phyloP scores from a whole-genome alignment of 805 yeast species.

The Maudiozyma serrabonitensis region DNA sequence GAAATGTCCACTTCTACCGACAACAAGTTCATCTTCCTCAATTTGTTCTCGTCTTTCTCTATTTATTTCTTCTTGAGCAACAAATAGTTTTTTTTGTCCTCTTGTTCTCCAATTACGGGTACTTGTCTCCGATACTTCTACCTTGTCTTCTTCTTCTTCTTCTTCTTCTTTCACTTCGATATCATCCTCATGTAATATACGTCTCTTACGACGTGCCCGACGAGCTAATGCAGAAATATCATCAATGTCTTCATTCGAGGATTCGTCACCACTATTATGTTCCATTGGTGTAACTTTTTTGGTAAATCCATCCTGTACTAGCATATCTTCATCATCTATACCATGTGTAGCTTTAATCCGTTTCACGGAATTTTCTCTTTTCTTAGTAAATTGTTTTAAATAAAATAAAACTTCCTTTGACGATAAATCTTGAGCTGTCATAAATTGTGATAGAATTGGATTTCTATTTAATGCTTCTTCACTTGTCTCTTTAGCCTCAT shows the following conservation, averaged over 20 bases:
- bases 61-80: constrained; percentile 11
- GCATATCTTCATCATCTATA: constrained; percentile 21
- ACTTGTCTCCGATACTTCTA: background rate
- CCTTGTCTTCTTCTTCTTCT: constrained; percentile 5
- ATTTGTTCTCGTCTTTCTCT: constrained; percentile 6
- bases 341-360: constrained; percentile 26
- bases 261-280: background rate
- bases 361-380: constrained; percentile 21
- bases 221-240: background rate
- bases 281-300: constrained; percentile 8
- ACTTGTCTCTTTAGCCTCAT: constrained; percentile 24
- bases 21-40: constrained; percentile 10
- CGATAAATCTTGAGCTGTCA: constrained; percentile 37
- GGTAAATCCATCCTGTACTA: background rate
- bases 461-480: constrained; percentile 34
- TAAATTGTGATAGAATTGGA: constrained; percentile 36
- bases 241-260: background rate
- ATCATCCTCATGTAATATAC: background rate
- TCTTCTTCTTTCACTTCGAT: constrained; percentile 5
- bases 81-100: background rate
- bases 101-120: background rate
- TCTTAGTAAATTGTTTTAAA: constrained; percentile 25
- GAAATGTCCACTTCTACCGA: constrained; percentile 9
- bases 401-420: constrained; percentile 36
- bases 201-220: background rate